Evolutionary conservation across 768 basidiomycete species (phyloP), one percentile per base, ranked within the genome.

Genomic region (Infundibulicybe gibba): DNA sequence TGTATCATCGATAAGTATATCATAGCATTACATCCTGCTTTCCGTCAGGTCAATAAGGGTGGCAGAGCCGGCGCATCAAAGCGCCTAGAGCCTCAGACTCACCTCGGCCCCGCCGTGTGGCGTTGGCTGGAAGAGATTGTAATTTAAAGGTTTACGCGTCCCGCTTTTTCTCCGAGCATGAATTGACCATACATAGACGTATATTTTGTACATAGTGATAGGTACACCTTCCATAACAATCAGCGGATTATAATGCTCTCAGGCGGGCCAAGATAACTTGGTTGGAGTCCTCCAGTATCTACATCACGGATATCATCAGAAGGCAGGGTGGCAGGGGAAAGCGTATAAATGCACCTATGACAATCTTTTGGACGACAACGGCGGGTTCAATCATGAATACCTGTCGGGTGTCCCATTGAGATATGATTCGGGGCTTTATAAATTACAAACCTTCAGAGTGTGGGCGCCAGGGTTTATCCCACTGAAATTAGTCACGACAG

Each of bases 181-280:
- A 4, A 25, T 25, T 4, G 25, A 25, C 25, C 25, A 25, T 25
- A 4, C 8, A 25, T 25, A 25, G 25, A 25, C 25, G 8, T 25
- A 25, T 25, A 25, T 25, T 25, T 25, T 3, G 25, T 8, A 8
- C 25, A 25, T 8, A 25, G 25, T 25, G 8, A 25, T 25, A 25
- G 8, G 25, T 25, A 25, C 25, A 25, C 25, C 8, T n/a, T n/a
- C n/a, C n/a, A n/a, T n/a, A 34, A 34, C 10, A 34, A 34, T 34
- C 10, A 38, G 17, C 17, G n/a, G 35, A 38, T 19, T n/a, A 49
- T 41, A 32, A 70, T 49, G 56, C 78, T 80, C 58, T 82, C 81
- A 3, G 80, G 79, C 32, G 80, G 80, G 6, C 81, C 81, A 20
- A 83, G 64, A 54, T 81, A 83, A 50, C 78, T 80, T 1, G 71